Conservation (phyloP, 441 rosid species). For the Cnidoscolus chayamansa region DNA sequence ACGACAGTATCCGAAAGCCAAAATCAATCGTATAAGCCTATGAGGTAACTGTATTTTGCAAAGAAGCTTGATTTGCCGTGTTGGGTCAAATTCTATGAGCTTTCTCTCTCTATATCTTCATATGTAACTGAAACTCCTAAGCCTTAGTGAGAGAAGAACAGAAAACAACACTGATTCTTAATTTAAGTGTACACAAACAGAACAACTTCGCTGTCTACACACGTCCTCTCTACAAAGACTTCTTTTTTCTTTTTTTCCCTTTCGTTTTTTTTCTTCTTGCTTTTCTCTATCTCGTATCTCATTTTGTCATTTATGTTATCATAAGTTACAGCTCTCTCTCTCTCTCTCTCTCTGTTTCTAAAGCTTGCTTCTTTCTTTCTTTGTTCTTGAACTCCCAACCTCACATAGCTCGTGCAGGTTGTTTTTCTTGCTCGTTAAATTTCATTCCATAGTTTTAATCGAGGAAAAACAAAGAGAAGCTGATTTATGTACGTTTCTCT, state of each 20-base stretch:
- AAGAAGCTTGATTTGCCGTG: not conserved
- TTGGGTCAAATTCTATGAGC: not conserved
- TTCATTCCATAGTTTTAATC: not conserved
- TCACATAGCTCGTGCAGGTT: conserved; percentile 8
- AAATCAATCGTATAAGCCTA: no score
- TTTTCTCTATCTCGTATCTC: not conserved
- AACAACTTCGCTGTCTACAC: not conserved
- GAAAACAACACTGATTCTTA: not conserved
- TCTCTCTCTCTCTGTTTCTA: not conserved
- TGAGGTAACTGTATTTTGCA: no score
- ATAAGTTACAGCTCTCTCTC: conserved; percentile 2
- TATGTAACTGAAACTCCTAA: conserved; percentile 9
- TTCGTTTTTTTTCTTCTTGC: not conserved
- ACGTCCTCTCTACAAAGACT: not conserved
- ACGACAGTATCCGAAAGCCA: no score
- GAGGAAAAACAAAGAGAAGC: not conserved
- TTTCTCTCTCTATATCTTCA: not conserved
- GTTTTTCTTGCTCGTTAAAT: not conserved
- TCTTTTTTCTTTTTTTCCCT: not conserved
- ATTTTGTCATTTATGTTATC: not conserved
- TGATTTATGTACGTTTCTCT: not conserved
- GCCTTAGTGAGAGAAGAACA: not conserved
- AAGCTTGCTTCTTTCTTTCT: not conserved
- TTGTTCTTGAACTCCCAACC: not conserved
- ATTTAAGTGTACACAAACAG: not conserved